These are phyloP conservation scores for Sporobolomyces roseus DNA, from an alignment of 768 basidiomycete species.

Conservation along the genomic window DNA sequence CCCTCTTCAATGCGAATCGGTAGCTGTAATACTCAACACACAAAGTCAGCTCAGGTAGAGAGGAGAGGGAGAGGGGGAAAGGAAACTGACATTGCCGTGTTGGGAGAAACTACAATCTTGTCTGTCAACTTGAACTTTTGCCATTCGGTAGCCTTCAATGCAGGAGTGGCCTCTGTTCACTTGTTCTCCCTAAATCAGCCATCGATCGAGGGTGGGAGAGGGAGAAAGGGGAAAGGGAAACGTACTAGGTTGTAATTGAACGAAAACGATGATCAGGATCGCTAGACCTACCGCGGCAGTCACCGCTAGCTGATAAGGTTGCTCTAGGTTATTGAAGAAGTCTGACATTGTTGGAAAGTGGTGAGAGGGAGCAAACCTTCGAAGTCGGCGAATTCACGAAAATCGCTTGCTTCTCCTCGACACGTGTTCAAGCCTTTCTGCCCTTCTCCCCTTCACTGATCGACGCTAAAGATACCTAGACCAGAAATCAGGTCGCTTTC, in stretches of 20 bases:
- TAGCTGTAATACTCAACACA: conserved; percentile 58
- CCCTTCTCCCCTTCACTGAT: too few species aligned
- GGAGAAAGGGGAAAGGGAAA: background rate
- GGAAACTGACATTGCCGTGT: conserved; percentile 80
- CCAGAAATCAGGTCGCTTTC: too few species aligned
- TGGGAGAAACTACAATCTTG: conserved; percentile 82
- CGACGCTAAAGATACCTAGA: too few species aligned
- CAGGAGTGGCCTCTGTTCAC: conserved; percentile 61
- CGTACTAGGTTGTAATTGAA: conserved; percentile 5
- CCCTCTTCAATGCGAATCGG: conserved; percentile 76
- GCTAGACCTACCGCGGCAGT: conserved; percentile 26
- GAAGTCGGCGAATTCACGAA: conserved; percentile 15
- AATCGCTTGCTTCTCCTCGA: too few species aligned
- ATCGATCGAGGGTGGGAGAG: too few species aligned
- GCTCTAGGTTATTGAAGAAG: conserved; percentile 17
- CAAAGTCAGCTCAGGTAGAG: background rate
- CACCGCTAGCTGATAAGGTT: conserved; percentile 21
- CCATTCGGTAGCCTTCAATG: conserved; percentile 72
- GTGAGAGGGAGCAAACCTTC: background rate
- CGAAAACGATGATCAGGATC: conserved; percentile 15
- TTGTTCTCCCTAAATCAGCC: background rate
- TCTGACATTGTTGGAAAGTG: background rate
- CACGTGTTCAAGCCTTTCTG: too few species aligned
- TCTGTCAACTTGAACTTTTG: conserved; percentile 72
- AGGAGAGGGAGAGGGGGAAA: background rate